Evolutionary conservation across 345 rosid genomes (phyloP).

Genomic region (Heritiera littoralis): DNA sequence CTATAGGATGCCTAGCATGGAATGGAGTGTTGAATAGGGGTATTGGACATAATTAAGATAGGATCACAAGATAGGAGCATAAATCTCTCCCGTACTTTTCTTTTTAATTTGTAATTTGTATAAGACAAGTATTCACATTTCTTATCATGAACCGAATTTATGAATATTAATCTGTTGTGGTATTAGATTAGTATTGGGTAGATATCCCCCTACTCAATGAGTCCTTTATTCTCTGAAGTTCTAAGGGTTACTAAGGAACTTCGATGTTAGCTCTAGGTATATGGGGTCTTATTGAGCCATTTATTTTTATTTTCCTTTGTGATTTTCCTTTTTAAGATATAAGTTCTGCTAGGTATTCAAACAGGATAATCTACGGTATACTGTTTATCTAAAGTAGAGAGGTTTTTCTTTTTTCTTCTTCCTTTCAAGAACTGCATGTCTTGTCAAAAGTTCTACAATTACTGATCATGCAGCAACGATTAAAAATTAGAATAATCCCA

Average conservation of each 20-base stretch:
- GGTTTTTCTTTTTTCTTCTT: background rate
- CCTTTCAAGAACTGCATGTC: background rate
- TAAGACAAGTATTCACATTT: background rate
- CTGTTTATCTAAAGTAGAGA: background rate
- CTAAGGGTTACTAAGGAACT: background rate
- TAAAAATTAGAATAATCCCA: background rate
- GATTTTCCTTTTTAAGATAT: background rate
- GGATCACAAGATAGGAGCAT: background rate
- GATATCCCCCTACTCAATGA: background rate
- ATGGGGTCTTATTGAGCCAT: background rate
- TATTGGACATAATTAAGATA: background rate
- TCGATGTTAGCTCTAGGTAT: no score
- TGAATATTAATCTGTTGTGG: background rate
- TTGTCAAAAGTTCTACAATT: background rate
- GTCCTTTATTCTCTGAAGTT: background rate
- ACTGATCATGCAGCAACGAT: background rate
- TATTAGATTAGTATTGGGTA: no score
- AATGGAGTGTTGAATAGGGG: background rate
- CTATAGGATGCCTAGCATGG: background rate
- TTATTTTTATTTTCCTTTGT: background rate
- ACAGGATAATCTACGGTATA: background rate
- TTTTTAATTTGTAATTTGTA: background rate
- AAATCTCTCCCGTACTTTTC: background rate
- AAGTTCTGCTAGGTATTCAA: background rate
- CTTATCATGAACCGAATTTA: background rate